Evolutionary conservation across 768 basidiomycete genomes (phyloP), one percentile per base, ranked within the genome.

Genomic region (Tylopilus intermedius): DNA sequence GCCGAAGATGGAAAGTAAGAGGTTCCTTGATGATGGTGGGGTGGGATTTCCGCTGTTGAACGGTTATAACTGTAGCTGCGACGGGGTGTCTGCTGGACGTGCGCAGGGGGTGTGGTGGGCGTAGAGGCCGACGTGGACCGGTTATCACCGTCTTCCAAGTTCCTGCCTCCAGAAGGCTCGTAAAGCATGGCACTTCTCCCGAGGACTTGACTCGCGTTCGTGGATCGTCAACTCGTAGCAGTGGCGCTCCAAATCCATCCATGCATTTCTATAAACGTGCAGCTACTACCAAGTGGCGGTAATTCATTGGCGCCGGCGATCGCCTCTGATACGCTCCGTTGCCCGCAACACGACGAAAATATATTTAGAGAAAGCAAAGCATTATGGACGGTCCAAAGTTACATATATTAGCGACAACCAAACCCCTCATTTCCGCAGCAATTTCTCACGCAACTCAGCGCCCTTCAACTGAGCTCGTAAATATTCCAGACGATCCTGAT

Each of bases 391-490:
- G 47, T 18, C 29, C 42, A 57, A 54, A 50, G 59, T 46, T 30
- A 15, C 30, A 30, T 30, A 15, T 27, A 30, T 30, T 29, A 53
- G 47, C 24, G 41, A 50, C 43, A 51, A 43, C 29, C n/a, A 38
- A 30, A 32, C 40, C 47, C 24, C 42, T 74, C 59, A 83, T 65
- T 78, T 84, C 64, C 79, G 81, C 74, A 86, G 58, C 59, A 92
- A 69, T 66, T 89, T 88, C 73, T 92, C 90, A 57, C 86, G 87
- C 62, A 92, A 66, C 71, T 90, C 86, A 2, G 88, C 90, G 18
- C 86, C 85, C 70, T 90, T 90, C 64, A 92, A 65, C 70, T 87
- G 86, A 35, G 90, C 90, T 33, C 86, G 80, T 59, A 92, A 71
- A 64, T 88, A 92, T 57, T 90, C 88, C 62, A 92, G 66, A 44